Conservation (phyloP, 139 green algal species). For the Medakamo hakoo region DNA sequence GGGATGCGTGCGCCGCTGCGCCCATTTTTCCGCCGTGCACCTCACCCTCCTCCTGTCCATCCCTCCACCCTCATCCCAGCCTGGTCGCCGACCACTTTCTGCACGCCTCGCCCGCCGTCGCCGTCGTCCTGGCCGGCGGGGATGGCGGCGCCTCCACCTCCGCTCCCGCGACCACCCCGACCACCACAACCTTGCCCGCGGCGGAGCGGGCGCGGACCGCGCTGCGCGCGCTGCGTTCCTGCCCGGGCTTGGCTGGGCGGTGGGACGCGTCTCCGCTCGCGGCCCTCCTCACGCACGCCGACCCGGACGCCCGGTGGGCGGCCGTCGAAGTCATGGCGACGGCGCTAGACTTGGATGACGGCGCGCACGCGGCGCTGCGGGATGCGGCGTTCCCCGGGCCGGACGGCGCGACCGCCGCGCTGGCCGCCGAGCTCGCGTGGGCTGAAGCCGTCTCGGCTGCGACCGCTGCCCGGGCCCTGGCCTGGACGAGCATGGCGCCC, state of each 20-base stretch:
- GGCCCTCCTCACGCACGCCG: conserved; percentile 26
- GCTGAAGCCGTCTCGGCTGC: conserved; percentile 17
- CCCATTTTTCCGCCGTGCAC: neutral
- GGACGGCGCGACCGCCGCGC: conserved; percentile 11
- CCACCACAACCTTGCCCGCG: neutral
- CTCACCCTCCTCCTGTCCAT: neutral
- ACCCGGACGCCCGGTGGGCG: conserved; percentile 31
- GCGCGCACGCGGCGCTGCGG: conserved; percentile 5
- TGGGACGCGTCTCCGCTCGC: conserved; percentile 23
- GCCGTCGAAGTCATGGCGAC: conserved; percentile 21
- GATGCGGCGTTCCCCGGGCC: conserved; percentile 12
- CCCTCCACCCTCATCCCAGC: conserved; percentile 6
- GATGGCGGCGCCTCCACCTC: too few species aligned
- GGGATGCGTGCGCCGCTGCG: neutral
- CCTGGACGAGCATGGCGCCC: neutral
- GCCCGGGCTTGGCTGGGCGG: conserved; percentile 13
- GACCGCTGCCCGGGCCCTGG: conserved; percentile 17
- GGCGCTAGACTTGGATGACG: conserved; percentile 24
- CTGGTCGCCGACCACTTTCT: conserved; percentile 24
- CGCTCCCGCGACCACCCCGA: neutral
- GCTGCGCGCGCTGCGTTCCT: conserved; percentile 32
- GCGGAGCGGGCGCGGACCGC: conserved; percentile 18
- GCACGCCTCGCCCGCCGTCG: conserved; percentile 8
- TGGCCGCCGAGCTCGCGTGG: conserved; percentile 21
- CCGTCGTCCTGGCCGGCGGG: conserved; percentile 9